These are phyloP conservation scores for Paecilomyces variotii DNA, from an alignment of 2,329 filamentous ascomycete species.

Conservation along the genomic window DNA sequence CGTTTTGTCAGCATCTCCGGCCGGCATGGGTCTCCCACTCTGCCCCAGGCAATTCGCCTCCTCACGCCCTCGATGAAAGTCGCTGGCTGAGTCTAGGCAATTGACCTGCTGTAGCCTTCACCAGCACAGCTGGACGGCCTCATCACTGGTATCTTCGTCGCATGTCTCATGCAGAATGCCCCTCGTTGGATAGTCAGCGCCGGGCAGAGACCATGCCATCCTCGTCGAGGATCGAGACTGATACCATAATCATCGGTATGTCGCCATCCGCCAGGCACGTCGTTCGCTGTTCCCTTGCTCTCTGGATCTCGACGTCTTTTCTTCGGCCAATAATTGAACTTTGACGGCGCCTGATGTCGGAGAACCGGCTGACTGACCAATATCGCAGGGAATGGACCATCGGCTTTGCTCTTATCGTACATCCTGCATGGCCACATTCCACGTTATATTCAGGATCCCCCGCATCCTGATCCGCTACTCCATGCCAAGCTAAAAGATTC, in stretches of 20 bases:
- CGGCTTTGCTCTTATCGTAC: constrained; percentile 54
- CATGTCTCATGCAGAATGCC: constrained; percentile 24
- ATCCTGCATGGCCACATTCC: constrained; percentile 55
- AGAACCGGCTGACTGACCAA: background rate
- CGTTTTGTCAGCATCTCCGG: constrained; percentile 6
- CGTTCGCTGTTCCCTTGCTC: background rate
- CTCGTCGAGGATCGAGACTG: constrained; percentile 23
- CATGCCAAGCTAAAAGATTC: constrained; percentile 45
- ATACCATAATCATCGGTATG: constrained; percentile 40
- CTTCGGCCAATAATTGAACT: constrained; percentile 4
- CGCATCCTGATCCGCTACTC: constrained; percentile 51
- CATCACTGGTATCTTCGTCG: constrained; percentile 7
- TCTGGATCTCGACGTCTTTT: constrained; percentile 2
- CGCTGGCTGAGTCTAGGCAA: background rate
- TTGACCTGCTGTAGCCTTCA: background rate
- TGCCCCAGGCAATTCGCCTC: background rate
- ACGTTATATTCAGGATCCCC: constrained; percentile 42
- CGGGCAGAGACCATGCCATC: constrained; percentile 19
- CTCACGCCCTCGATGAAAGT: background rate
- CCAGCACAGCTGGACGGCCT: constrained; percentile 1
- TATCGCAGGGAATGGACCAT: constrained; percentile 50
- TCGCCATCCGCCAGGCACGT: constrained; percentile 7
- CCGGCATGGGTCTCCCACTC: background rate
- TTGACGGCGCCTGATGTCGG: background rate
- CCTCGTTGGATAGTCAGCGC: constrained; percentile 16